phyloP scores from a whole-genome alignment of 331 rosid species.

The Acacia pycnantha region DNA sequence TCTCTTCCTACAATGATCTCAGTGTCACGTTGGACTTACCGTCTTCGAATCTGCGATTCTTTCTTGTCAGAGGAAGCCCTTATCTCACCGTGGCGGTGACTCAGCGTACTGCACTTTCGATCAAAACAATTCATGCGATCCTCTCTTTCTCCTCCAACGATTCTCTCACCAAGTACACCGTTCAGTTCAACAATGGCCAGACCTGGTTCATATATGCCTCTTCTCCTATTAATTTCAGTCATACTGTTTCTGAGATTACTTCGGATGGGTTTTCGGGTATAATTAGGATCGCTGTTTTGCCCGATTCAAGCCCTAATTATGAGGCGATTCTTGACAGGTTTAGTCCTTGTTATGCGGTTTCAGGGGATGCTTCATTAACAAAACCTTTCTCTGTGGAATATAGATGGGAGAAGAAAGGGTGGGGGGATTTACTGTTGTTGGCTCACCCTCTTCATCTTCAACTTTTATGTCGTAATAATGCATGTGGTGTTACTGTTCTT shows the following conservation, averaged over 20 bases:
- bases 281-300: slow-evolving; percentile 53
- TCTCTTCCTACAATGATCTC: slow-evolving; percentile 63
- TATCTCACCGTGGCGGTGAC: slow-evolving; percentile 50
- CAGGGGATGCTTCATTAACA: slow-evolving; percentile 52
- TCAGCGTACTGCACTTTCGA: slow-evolving; percentile 41
- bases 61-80: slow-evolving; percentile 75
- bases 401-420: slow-evolving; percentile 59
- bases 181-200: slow-evolving; percentile 52
- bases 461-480: slow-evolving; percentile 36
- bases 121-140: slow-evolving; percentile 63
- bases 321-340: slow-evolving; percentile 47
- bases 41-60: slow-evolving; percentile 48
- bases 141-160: slow-evolving; percentile 44
- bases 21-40: slow-evolving; percentile 68
- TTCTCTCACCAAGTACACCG: slow-evolving; percentile 45
- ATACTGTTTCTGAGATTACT: slow-evolving; percentile 38
- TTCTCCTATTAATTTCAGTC: slow-evolving; percentile 41
- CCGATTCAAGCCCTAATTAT: slow-evolving; percentile 30
- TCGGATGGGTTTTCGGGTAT: slow-evolving; percentile 56
- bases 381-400: slow-evolving; percentile 56
- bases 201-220: slow-evolving; percentile 54
- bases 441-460: slow-evolving; percentile 75
- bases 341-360: slow-evolving; percentile 52
- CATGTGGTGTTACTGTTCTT: slow-evolving; percentile 36
- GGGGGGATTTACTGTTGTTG: slow-evolving; percentile 59